These are phyloP conservation scores for Pythium sp. DNA, from an alignment of 352 stramenopile genomes.

Conservation along the genomic window DNA sequence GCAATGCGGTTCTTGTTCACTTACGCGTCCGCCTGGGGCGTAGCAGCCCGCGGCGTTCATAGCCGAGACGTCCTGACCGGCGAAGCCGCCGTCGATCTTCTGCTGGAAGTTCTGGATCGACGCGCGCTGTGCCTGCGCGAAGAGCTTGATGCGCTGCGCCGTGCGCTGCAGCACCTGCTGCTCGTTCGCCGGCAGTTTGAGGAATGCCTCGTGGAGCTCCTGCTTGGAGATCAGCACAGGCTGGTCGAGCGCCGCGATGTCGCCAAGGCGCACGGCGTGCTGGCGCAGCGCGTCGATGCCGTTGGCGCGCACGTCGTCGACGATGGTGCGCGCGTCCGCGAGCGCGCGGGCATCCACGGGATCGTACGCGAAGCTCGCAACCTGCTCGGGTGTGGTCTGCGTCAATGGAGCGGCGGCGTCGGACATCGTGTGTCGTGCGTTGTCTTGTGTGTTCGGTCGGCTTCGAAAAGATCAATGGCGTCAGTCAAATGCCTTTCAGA, in stretches of 20 bases:
- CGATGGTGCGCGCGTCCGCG: constrained; percentile 58
- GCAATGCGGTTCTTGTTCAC: constrained; percentile 2
- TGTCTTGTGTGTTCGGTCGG: background rate
- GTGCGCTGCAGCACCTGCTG: constrained; percentile 87
- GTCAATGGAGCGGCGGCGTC: constrained; percentile 37
- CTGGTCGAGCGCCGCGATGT: constrained; percentile 41
- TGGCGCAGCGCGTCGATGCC: constrained; percentile 42
- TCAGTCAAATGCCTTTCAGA: background rate
- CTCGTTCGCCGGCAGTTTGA: constrained; percentile 65
- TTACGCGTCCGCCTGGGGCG: constrained; percentile 91
- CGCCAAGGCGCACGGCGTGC: constrained; percentile 66
- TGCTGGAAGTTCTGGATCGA: constrained; percentile 93
- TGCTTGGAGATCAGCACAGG: constrained; percentile 51
- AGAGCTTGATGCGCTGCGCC: constrained; percentile 86
- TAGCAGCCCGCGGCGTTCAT: constrained; percentile 94
- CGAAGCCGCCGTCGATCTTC: constrained; percentile 93
- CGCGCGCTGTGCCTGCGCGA: constrained; percentile 92
- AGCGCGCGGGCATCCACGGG: constrained; percentile 68
- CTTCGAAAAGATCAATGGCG: constrained; percentile 6
- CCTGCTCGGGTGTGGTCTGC: constrained; percentile 64
- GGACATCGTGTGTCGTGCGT: constrained; percentile 20
- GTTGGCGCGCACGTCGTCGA: constrained; percentile 57
- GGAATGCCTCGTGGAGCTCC: constrained; percentile 84
- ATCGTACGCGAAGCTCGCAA: constrained; percentile 79
- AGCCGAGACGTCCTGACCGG: constrained; percentile 89